Evolutionary conservation across 768 basidiomycete species (phyloP).

Genomic region (Lentinus tigrinus): DNA sequence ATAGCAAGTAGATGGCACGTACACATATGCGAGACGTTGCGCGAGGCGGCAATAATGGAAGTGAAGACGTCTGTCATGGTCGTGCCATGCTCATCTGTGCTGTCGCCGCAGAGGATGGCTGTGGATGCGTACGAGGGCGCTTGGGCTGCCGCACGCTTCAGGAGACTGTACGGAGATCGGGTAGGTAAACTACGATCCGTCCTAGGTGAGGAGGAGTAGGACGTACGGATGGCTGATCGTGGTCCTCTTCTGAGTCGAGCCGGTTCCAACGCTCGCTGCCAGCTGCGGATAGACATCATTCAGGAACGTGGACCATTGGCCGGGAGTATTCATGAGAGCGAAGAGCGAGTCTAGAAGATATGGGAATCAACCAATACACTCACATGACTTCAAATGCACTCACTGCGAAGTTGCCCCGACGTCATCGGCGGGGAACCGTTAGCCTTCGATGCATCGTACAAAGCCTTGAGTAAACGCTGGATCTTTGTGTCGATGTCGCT

Average conservation of each 20-base stretch:
- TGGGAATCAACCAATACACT: no score
- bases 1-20: background rate
- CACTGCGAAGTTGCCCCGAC: constrained; percentile 3
- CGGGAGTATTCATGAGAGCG: background rate
- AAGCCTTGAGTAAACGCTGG: background rate
- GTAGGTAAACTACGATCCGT: background rate
- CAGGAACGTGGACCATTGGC: constrained; percentile 1
- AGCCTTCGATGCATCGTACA: constrained; percentile 4
- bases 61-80: constrained; percentile 7
- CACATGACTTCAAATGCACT: no score
- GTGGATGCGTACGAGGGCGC: background rate
- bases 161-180: background rate
- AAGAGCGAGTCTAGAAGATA: background rate
- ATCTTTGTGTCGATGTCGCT: constrained; percentile 2
- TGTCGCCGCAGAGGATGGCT: constrained; percentile 11
- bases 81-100: constrained; percentile 1
- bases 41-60: background rate
- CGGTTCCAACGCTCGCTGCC: background rate
- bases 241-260: background rate
- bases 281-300: constrained; percentile 3
- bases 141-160: background rate
- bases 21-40: constrained; percentile 6
- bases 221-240: background rate
- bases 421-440: constrained; percentile 6
- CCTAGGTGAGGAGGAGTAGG: background rate